phyloP scores from a whole-genome alignment of 805 yeast species.

The Pichia rugopelliculosa region DNA sequence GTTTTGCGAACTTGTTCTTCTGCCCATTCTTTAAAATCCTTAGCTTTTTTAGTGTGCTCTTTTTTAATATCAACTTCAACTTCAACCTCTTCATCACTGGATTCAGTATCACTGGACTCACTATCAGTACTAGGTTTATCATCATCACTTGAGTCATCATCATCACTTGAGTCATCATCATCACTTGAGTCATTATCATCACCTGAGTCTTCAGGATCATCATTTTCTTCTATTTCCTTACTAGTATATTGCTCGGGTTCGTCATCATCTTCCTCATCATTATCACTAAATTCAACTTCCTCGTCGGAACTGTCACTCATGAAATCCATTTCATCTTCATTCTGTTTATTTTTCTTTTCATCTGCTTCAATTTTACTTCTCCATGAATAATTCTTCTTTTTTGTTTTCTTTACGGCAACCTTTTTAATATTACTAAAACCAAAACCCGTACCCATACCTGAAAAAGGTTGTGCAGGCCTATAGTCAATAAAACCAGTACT shows the following conservation, averaged over 20 bases:
- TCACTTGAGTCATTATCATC: slow-evolving; percentile 26
- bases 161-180: slow-evolving; percentile 27
- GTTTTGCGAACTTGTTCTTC: slow-evolving; percentile 57
- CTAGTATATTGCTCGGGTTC: background rate
- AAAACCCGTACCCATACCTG: slow-evolving; percentile 60
- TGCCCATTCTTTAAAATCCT: slow-evolving; percentile 85
- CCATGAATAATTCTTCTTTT: slow-evolving; percentile 66
- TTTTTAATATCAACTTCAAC: slow-evolving; percentile 32
- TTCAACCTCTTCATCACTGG: slow-evolving; percentile 24
- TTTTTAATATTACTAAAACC: slow-evolving; percentile 50
- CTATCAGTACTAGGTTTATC: no score
- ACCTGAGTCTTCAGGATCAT: slow-evolving; percentile 18
- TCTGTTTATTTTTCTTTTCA: slow-evolving; percentile 31
- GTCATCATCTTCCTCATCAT: slow-evolving; percentile 15
- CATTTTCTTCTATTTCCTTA: background rate
- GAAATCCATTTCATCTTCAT: slow-evolving; percentile 61
- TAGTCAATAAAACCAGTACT: slow-evolving; percentile 55
- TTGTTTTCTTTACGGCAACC: slow-evolving; percentile 33
- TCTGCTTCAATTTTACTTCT: slow-evolving; percentile 48
- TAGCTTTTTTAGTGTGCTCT: slow-evolving; percentile 43
- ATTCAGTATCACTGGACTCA: slow-evolving; percentile 26
- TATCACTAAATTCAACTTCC: slow-evolving; percentile 21
- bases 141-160: slow-evolving; percentile 29
- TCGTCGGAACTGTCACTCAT: slow-evolving; percentile 24
- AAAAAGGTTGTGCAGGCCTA: slow-evolving; percentile 46